These are phyloP conservation scores for Chlorophyllum brunneum DNA, from an alignment of 768 basidiomycete genomes.

Conservation along the genomic window DNA sequence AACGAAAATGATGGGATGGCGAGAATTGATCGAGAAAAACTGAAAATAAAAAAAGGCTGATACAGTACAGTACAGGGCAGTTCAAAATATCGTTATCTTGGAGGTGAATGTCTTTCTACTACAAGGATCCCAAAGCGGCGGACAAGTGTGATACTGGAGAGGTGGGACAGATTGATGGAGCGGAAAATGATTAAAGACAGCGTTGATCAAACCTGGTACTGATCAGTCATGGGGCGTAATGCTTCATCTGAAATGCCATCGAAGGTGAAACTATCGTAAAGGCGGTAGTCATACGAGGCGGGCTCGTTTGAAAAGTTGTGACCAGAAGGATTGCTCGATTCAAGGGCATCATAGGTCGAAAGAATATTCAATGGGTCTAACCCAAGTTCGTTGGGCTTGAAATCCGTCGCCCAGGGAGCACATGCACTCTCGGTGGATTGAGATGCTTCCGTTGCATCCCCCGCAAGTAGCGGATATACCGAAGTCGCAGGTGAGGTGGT, in stretches of 20 bases:
- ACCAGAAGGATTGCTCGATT: not conserved
- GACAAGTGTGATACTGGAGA: not conserved
- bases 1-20: not conserved
- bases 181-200: not conserved
- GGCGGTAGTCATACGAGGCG: conserved; percentile 22
- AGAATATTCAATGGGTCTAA: conserved; percentile 20
- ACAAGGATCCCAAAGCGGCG: not conserved
- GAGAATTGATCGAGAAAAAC: not conserved
- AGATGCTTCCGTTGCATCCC: conserved; percentile 5
- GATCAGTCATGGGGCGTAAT: conserved; percentile 21
- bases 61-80: not conserved
- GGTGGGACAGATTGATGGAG: not conserved
- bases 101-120: not conserved
- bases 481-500: conserved; percentile 22
- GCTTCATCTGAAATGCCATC: conserved; percentile 23
- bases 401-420: conserved; percentile 16
- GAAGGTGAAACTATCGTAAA: conserved; percentile 26
- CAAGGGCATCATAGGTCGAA: conserved; percentile 19
- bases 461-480: conserved; percentile 19
- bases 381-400: conserved; percentile 14
- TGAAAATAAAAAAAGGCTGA: conserved; percentile 4
- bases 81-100: not conserved
- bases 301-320: conserved; percentile 17
- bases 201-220: conserved; percentile 19
- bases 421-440: conserved; percentile 13